These are phyloP conservation scores for Aspergillus pseudonomiae DNA, from an alignment of 2,329 filamentous ascomycete species.

Conservation along the genomic window DNA sequence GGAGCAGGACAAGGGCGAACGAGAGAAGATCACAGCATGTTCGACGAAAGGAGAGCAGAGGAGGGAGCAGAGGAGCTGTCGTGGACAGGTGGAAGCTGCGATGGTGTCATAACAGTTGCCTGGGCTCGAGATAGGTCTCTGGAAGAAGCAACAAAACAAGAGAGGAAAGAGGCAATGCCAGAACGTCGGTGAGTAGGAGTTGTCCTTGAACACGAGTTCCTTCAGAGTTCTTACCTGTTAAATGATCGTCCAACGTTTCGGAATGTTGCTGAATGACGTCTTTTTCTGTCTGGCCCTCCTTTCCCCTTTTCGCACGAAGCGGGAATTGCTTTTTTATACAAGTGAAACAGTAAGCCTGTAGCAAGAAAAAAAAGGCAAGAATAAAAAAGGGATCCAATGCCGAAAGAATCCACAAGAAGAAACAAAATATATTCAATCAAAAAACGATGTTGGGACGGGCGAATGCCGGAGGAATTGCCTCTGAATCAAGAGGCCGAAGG, in stretches of 20 bases:
- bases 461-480: slow-evolving; percentile 8
- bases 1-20: slow-evolving; percentile 9
- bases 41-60: slow-evolving; percentile 7
- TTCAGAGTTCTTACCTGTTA: slow-evolving; percentile 14
- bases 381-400: slow-evolving; percentile 3
- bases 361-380: not conserved
- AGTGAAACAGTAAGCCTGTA: slow-evolving; percentile 1
- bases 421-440: slow-evolving; percentile 21
- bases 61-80: not conserved
- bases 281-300: slow-evolving; percentile 12
- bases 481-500: slow-evolving; percentile 14
- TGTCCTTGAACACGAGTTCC: not conserved
- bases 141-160: slow-evolving; percentile 14
- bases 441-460: slow-evolving; percentile 12
- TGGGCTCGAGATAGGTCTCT: not conserved
- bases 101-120: slow-evolving; percentile 18
- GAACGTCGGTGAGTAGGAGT: slow-evolving; percentile 1
- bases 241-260: slow-evolving; percentile 17
- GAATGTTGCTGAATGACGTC: slow-evolving; percentile 21
- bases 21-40: slow-evolving; percentile 7
- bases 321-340: slow-evolving; percentile 14
- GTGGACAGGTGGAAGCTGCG: slow-evolving; percentile 24
- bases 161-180: slow-evolving; percentile 16
- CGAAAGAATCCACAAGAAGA: slow-evolving; percentile 6
- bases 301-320: slow-evolving; percentile 22